A percentile compares a stretch with the other conserved stretches of the same genome.
Conservation (phyloP, 2,329 filamentous ascomycete species). For the Penicillium sp. region DNA sequence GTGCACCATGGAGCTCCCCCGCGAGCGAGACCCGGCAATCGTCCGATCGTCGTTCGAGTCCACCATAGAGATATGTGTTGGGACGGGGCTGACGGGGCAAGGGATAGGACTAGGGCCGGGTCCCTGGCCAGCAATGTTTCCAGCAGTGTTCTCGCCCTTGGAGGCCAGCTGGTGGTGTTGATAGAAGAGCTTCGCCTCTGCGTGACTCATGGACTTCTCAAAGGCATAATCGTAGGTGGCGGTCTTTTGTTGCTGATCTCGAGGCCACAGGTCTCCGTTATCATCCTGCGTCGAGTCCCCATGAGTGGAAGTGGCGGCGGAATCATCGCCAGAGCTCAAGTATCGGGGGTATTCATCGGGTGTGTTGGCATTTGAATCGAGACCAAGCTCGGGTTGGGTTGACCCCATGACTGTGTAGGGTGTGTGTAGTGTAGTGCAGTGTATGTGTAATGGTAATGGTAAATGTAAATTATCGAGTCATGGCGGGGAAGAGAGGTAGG, state of each 20-base stretch:
- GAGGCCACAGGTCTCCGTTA: constrained; percentile 36
- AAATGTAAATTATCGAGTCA: background rate
- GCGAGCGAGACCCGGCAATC: constrained; percentile 3
- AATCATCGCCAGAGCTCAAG: constrained; percentile 10
- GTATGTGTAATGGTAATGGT: background rate
- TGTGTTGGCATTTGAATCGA: constrained; percentile 26
- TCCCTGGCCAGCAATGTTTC: too few species aligned
- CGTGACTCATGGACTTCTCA: constrained; percentile 92
- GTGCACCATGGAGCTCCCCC: constrained; percentile 12
- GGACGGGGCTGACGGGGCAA: constrained; percentile 40
- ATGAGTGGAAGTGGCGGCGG: constrained; percentile 11
- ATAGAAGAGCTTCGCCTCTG: constrained; percentile 95
- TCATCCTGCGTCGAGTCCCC: constrained; percentile 13
- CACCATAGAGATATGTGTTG: constrained; percentile 13
- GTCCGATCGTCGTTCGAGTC: constrained; percentile 13
- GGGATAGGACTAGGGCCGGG: too few species aligned
- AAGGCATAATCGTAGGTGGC: constrained; percentile 92
- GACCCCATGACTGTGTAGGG: constrained; percentile 26
- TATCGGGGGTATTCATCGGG: constrained; percentile 13
- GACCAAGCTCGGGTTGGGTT: constrained; percentile 19
- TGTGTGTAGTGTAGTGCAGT: background rate
- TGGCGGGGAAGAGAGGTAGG: background rate
- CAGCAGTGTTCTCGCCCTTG: constrained; percentile 30
- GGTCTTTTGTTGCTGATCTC: constrained; percentile 65
- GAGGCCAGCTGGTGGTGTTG: constrained; percentile 78